These are phyloP conservation scores for Paramarasmius palmivorus DNA, from an alignment of 1,284 basidiomycete species.

Conservation along the genomic window DNA sequence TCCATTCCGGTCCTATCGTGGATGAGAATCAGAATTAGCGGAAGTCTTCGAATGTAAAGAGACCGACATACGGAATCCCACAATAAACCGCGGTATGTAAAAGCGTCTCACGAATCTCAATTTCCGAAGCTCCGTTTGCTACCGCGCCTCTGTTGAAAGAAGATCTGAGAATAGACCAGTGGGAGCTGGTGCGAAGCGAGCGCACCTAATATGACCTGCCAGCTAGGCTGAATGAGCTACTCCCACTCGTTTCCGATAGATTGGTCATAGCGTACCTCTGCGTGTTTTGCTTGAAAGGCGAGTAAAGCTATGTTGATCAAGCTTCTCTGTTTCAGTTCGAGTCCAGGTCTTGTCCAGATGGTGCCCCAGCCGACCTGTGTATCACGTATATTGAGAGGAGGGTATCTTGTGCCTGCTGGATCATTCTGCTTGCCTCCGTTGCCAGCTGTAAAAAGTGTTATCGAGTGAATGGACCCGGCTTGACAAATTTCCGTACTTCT, in stretches of 20 bases:
- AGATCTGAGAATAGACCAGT: background rate
- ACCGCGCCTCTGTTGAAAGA: slow-evolving; percentile 34
- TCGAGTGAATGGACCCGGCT: too few species aligned
- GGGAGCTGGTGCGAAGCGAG: background rate
- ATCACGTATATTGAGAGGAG: slow-evolving; percentile 17
- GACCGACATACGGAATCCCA: slow-evolving; percentile 33
- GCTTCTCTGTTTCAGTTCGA: slow-evolving; percentile 44
- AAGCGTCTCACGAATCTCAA: slow-evolving; percentile 42
- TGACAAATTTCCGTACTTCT: too few species aligned
- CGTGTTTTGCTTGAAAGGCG: slow-evolving; percentile 39
- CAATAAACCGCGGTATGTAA: slow-evolving; percentile 39
- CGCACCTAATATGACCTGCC: slow-evolving; percentile 36
- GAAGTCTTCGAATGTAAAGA: background rate
- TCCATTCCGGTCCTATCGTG: slow-evolving; percentile 32
- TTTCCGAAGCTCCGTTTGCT: slow-evolving; percentile 37
- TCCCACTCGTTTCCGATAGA: too few species aligned
- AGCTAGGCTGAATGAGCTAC: slow-evolving; percentile 22
- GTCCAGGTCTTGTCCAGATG: slow-evolving; percentile 43
- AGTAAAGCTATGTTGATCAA: slow-evolving; percentile 42
- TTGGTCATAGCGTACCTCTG: slow-evolving; percentile 30
- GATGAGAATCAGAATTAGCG: background rate
- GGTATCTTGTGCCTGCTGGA: background rate
- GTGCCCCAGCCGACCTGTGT: slow-evolving; percentile 41
- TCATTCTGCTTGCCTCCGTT: slow-evolving; percentile 27
- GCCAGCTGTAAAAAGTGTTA: slow-evolving; percentile 25